These are phyloP conservation scores for Tetrapyrgos nigripes DNA, from an alignment of 1,284 basidiomycete genomes.

Conservation along the genomic window DNA sequence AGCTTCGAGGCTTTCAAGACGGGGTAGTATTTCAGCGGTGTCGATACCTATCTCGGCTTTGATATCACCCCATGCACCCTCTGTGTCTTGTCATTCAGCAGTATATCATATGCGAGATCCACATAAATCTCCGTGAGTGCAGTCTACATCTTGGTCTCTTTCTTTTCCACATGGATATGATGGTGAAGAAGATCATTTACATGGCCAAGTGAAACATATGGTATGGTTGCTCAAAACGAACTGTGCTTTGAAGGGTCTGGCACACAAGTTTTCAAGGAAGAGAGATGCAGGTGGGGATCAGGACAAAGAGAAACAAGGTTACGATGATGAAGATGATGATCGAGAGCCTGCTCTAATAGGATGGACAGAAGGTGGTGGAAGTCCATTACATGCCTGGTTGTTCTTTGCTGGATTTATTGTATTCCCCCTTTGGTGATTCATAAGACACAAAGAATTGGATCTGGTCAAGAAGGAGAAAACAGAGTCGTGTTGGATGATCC, in stretches of 20 bases:
- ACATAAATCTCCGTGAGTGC: constrained; percentile 61
- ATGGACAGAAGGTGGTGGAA: constrained; percentile 64
- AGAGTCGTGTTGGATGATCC: too few species aligned
- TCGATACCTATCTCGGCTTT: constrained; percentile 81
- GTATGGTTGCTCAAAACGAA: background rate
- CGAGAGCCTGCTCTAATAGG: constrained; percentile 26
- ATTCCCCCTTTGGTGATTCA: constrained; percentile 66
- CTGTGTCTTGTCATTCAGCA: constrained; percentile 54
- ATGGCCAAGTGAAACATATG: constrained; percentile 4
- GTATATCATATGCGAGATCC: constrained; percentile 83
- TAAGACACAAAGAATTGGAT: constrained; percentile 61
- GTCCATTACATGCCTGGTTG: constrained; percentile 68
- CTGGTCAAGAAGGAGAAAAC: constrained; percentile 66
- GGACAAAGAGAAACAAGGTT: constrained; percentile 30
- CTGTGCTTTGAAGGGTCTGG: background rate
- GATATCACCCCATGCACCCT: constrained; percentile 77
- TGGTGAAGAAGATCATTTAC: constrained; percentile 24
- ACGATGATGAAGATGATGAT: too few species aligned
- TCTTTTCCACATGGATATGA: constrained; percentile 42
- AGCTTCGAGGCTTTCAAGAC: constrained; percentile 30
- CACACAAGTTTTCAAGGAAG: too few species aligned
- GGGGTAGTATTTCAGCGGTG: constrained; percentile 56
- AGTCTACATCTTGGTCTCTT: constrained; percentile 66
- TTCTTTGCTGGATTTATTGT: too few species aligned
- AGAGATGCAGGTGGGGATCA: constrained; percentile 6